Base-by-base conservation (phyloP, 2,329 filamentous ascomycete genomes). In the Fusarium sp. region DNA sequence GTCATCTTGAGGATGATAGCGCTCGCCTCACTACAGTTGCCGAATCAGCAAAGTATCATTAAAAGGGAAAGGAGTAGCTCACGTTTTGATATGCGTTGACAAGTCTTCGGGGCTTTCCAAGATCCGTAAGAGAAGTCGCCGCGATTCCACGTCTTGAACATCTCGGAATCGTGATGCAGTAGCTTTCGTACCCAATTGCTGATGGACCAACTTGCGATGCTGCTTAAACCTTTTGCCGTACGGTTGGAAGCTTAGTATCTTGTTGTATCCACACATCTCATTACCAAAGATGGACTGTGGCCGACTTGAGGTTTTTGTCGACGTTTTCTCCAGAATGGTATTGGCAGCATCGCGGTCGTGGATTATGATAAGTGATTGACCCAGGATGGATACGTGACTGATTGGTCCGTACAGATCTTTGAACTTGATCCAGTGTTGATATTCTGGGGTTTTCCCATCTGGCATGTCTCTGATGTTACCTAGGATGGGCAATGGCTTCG, bases 391-490 rank as follows among this genome's bases (percentile, higher is more conserved):
- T 2, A 85, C 63, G 5, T 80, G 82, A 55, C 80, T 81, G 10
- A 81, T 76, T 0, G 76, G 74, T 0, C 81, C 81, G 27, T 83
- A 82, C 0, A 71, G 37, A 2, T 82, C 78, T 42, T 81, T 83
- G 49, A 80, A 78, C 58, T 81, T 78, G 14, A 81, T 44, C 82
- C 82, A 84, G 49, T 83, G 81, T 40, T 78, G 64, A 63, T 76
- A 81, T 59, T 82, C 81, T 7, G 72, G 77, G 4, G 58, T 66
- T 1, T 76, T 79, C 0, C 58, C 54, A 1, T 79, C 73, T 1
- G 86, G 86, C 15, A 88, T 72, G 63, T 88, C 85, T 4, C 66
- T 64, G 17, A 87, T 64, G 65, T 88, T 88, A 7, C 86, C 86
- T 1, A 88, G 26, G 1, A 88, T 26, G 0, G 85, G 84, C 12